Conservation (phyloP, 2,329 filamentous ascomycete species). For the Apiospora aurea region DNA sequence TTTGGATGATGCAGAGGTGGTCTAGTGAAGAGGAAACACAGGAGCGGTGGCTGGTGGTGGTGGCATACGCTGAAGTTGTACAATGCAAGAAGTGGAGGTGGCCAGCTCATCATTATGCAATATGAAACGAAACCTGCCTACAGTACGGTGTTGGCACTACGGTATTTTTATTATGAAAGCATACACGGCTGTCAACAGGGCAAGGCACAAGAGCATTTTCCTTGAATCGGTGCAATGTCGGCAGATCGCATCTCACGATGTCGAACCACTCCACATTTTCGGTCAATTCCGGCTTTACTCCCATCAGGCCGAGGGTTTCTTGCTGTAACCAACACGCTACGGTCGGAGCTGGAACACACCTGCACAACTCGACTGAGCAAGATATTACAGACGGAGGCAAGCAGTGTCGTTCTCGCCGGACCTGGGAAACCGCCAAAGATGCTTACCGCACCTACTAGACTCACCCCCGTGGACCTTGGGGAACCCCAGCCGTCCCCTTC, state of each 20-base stretch:
- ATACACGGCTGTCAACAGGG: not conserved
- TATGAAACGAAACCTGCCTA: conserved; percentile 22
- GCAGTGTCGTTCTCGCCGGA: not conserved
- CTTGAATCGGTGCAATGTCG: conserved; percentile 25
- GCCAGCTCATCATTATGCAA: conserved; percentile 22
- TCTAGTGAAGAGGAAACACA: not conserved
- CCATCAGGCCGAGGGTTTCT: conserved; percentile 15
- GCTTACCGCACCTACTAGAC: not conserved
- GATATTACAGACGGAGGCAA: not conserved
- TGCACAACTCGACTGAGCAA: conserved; percentile 8
- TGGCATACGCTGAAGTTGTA: conserved; percentile 5
- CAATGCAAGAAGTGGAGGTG: conserved; percentile 12
- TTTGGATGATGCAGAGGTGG: not conserved
- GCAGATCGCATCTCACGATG: conserved; percentile 23
- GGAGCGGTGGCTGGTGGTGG: not conserved
- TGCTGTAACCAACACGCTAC: conserved; percentile 10
- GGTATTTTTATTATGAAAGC: conserved; percentile 9
- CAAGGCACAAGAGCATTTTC: not conserved
- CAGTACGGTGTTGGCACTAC: conserved; percentile 2
- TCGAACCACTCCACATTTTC: conserved; percentile 25
- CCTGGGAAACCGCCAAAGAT: not conserved
- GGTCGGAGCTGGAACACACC: not conserved
- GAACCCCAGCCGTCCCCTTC: conserved; percentile 14
- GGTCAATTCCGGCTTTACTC: conserved; percentile 26
- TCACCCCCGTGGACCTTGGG: conserved; percentile 15